A percentile compares a stretch with the other conserved stretches of the same genome.
These are phyloP conservation scores for Vigna angularis DNA, from an alignment of 306 rosid genomes.

Conservation along the genomic window DNA sequence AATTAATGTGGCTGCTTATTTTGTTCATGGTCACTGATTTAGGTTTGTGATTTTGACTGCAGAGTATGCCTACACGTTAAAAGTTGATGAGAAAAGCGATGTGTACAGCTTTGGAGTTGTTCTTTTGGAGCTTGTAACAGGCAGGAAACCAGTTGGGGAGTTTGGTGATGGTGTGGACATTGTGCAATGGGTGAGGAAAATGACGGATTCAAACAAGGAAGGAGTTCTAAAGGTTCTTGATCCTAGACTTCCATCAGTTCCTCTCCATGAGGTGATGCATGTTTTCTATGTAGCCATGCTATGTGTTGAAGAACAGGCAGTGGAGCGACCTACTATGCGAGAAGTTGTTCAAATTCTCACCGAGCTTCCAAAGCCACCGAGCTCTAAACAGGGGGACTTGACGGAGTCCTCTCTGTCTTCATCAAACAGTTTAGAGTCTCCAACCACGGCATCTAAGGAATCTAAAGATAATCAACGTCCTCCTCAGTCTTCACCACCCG, in stretches of 20 bases:
- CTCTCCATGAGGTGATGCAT: constrained; percentile 62
- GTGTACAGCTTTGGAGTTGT: constrained; percentile 93
- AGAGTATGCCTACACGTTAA: constrained; percentile 92
- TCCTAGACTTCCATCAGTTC: constrained; percentile 61
- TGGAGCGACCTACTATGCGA: constrained; percentile 83
- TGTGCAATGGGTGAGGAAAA: constrained; percentile 82
- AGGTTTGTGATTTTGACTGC: constrained; percentile 47
- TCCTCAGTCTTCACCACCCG: constrained; percentile 70
- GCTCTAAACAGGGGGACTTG: constrained; percentile 60
- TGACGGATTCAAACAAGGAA: constrained; percentile 58
- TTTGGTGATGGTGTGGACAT: constrained; percentile 96
- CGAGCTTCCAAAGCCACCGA: constrained; percentile 73
- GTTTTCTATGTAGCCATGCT: constrained; percentile 86
- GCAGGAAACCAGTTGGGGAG: constrained; percentile 85
- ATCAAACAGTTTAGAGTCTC: constrained; percentile 57
- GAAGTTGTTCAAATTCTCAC: constrained; percentile 88
- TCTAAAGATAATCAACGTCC: constrained; percentile 57
- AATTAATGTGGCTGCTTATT: not conserved
- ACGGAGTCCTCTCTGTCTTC: constrained; percentile 59
- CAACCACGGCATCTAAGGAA: constrained; percentile 52
- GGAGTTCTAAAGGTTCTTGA: constrained; percentile 56
- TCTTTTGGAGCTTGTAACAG: constrained; percentile 76
- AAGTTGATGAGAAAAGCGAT: constrained; percentile 88
- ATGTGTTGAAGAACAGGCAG: constrained; percentile 83
- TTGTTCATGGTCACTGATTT: constrained; percentile 3